Conservation (phyloP, 805 yeast genomes). For the Millerozyma acaciae region DNA sequence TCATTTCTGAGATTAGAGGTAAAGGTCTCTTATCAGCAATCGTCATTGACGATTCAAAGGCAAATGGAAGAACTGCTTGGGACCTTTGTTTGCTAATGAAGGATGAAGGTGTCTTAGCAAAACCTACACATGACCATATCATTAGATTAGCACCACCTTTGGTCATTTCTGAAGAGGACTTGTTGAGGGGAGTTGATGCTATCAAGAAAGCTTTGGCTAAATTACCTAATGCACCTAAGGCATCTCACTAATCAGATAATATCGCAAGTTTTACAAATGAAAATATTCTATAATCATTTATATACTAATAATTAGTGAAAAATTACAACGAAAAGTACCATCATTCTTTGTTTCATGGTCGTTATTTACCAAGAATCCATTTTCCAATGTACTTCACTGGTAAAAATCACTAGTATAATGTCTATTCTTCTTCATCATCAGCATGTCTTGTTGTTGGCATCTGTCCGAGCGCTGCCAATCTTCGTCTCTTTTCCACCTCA, state of each 20-base stretch:
- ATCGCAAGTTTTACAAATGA: too few relatives aligned
- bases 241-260: constrained; percentile 37
- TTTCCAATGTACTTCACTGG: background rate
- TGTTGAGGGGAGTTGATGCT: constrained; percentile 73
- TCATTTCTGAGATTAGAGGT: constrained; percentile 68
- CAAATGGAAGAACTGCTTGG: constrained; percentile 94
- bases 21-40: constrained; percentile 85
- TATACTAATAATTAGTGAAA: background rate
- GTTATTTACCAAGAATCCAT: background rate
- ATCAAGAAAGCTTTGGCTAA: constrained; percentile 57
- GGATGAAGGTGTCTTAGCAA: constrained; percentile 84
- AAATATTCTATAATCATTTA: too few relatives aligned
- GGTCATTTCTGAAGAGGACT: constrained; percentile 83
- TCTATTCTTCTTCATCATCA: constrained; percentile 48
- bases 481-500: constrained; percentile 59
- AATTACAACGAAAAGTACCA: too few relatives aligned
- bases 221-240: constrained; percentile 51
- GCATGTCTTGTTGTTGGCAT: constrained; percentile 35
- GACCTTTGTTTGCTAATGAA: constrained; percentile 89
- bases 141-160: constrained; percentile 96
- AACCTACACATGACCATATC: constrained; percentile 94
- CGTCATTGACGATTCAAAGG: constrained; percentile 79
- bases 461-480: constrained; percentile 56
- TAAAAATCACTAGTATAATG: too few relatives aligned
- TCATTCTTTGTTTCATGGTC: background rate